Percentiles rank a stretch among this genome's conserved stretches.
These are phyloP conservation scores for Penicillium canariense DNA, from an alignment of 495 filamentous ascomycete genomes.

Conservation along the genomic window DNA sequence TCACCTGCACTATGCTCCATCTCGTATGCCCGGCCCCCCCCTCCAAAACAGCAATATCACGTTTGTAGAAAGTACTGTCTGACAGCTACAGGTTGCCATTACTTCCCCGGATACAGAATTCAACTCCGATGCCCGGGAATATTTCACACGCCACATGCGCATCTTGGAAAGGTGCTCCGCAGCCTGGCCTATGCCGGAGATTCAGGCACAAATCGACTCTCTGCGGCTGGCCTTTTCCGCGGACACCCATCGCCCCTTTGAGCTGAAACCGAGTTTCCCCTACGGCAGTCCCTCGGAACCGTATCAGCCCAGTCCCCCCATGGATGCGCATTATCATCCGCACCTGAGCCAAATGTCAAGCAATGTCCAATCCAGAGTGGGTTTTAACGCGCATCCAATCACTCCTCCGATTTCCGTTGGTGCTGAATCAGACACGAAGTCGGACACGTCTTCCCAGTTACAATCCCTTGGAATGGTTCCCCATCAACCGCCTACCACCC, in stretches of 20 bases:
- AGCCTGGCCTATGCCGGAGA: conserved; percentile 88
- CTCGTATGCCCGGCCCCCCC: too few species aligned
- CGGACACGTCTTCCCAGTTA: conserved; percentile 70
- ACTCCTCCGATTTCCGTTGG: conserved; percentile 79
- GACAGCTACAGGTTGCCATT: conserved; percentile 70
- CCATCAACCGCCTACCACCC: conserved; percentile 41
- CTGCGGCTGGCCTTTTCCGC: conserved; percentile 91
- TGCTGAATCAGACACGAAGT: conserved; percentile 65
- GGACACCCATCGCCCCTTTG: conserved; percentile 80
- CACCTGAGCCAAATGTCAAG: conserved; percentile 32
- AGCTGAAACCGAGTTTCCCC: conserved; percentile 83
- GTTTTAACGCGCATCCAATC: conserved; percentile 73
- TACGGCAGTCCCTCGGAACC: conserved; percentile 75
- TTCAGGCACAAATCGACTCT: conserved; percentile 86
- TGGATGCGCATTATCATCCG: conserved; percentile 46
- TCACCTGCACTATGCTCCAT: conserved; percentile 95
- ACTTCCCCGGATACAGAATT: conserved; percentile 92
- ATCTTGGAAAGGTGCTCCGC: conserved; percentile 82
- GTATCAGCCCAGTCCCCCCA: conserved; percentile 60
- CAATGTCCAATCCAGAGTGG: conserved; percentile 60
- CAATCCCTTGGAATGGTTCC: conserved; percentile 77
- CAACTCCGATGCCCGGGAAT: conserved; percentile 80
- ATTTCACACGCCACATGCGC: conserved; percentile 93
- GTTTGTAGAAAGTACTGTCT: conserved; percentile 11
- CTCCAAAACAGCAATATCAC: neutral